Percentiles rank a stretch among this genome's conserved stretches.
Conservation (phyloP, 1,284 basidiomycete species). For the Taiwanofungus camphoratus region DNA sequence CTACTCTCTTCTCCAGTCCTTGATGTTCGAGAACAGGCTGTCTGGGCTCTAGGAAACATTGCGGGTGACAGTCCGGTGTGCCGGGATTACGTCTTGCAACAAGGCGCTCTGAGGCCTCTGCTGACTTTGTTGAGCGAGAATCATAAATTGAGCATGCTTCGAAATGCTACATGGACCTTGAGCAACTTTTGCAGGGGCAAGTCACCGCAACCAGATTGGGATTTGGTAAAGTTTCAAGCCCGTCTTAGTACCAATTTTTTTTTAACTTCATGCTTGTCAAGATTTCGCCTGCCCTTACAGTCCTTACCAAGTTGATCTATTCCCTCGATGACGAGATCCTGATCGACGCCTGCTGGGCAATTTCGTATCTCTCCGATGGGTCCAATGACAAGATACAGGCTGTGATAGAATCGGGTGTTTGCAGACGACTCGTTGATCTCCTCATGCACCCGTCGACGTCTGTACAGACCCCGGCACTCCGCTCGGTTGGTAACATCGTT, state of each 20-base stretch:
- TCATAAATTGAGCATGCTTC: constrained; percentile 95
- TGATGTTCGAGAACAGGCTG: constrained; percentile 94
- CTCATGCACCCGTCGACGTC: constrained; percentile 97
- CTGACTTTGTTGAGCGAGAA: constrained; percentile 73
- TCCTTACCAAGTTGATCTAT: constrained; percentile 98
- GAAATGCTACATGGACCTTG: constrained; percentile 97
- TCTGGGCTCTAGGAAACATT: constrained; percentile 96
- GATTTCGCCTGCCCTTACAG: constrained; percentile 95
- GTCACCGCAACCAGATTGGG: constrained; percentile 94
- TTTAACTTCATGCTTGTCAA: constrained; percentile 28
- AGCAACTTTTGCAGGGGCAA: constrained; percentile 98
- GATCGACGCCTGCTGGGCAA: constrained; percentile 99
- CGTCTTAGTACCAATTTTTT: constrained; percentile 3
- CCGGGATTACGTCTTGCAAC: constrained; percentile 83
- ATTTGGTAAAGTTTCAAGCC: constrained; percentile 52
- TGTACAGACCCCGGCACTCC: constrained; percentile 97
- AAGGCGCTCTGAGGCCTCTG: constrained; percentile 70
- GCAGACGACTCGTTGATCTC: constrained; percentile 94
- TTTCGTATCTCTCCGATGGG: constrained; percentile 98
- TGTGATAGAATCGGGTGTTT: constrained; percentile 97
- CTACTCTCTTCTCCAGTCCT: constrained; percentile 82
- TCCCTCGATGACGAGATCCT: constrained; percentile 98
- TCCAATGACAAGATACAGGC: constrained; percentile 99
- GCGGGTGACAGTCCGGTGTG: constrained; percentile 94
- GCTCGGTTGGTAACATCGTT: constrained; percentile 98